Percentiles rank a stretch among this genome's conserved stretches.
Conservation (phyloP, 495 filamentous ascomycete species). For the Geoglossum glabrum region DNA sequence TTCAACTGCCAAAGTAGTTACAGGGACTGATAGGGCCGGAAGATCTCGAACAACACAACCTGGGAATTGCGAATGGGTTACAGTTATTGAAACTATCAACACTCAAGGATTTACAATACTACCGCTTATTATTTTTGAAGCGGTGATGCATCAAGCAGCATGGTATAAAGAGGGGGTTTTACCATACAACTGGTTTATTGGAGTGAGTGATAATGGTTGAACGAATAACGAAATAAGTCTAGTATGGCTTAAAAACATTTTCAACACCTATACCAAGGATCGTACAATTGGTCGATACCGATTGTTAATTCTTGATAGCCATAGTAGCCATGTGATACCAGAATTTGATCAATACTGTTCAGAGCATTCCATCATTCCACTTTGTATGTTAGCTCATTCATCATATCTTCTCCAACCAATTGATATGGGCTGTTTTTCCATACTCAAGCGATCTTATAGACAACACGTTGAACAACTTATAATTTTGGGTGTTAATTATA, state of each 20-base stretch:
- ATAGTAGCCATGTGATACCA: conserved; percentile 6
- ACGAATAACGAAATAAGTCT: conserved; percentile 2
- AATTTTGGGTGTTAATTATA: neutral
- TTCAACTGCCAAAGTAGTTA: conserved; percentile 3
- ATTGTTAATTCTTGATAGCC: conserved; percentile 9
- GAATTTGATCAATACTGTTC: conserved; percentile 5
- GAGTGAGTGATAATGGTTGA: neutral
- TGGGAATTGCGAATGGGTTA: conserved; percentile 3
- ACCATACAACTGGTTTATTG: neutral
- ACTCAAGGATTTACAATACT: neutral
- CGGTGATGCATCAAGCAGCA: neutral
- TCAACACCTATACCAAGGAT: neutral
- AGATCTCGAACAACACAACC: neutral
- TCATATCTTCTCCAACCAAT: conserved; percentile 14
- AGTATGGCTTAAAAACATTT: neutral
- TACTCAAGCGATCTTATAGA: conserved; percentile 10
- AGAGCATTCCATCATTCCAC: conserved; percentile 8
- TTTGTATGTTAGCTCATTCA: conserved; percentile 11
- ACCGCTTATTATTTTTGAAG: conserved; percentile 3
- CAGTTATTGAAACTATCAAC: neutral
- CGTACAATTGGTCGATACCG: neutral
- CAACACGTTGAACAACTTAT: conserved; percentile 1
- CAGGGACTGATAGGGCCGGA: neutral
- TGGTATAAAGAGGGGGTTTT: neutral
- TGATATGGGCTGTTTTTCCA: conserved; percentile 11